A percentile compares a stretch with the other conserved stretches of the same genome.
Evolutionary conservation across 305 asterid genomes (phyloP).

Genomic region (Solanum hybrid): DNA sequence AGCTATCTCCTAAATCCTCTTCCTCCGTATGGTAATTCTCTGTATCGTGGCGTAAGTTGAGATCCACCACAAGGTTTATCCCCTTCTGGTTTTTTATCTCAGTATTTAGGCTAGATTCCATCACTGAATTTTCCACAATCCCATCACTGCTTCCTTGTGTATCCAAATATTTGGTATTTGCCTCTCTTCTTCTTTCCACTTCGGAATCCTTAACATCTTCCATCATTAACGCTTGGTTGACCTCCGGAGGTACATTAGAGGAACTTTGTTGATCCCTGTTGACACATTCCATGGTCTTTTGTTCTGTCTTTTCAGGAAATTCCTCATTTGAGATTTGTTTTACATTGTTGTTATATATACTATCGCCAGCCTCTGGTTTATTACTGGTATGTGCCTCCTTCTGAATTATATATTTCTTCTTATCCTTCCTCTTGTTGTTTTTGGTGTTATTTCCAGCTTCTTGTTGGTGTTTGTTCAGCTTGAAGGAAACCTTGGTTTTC

Average conservation of each 20-base stretch:
- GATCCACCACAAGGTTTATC: neutral
- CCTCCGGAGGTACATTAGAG: neutral
- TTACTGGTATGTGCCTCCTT: neutral
- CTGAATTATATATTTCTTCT: too few species aligned
- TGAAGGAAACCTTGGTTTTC: neutral
- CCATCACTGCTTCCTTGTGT: neutral
- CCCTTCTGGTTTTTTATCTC: neutral
- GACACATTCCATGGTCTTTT: too few species aligned
- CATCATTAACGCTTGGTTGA: neutral
- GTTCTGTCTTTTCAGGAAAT: too few species aligned
- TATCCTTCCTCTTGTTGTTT: neutral
- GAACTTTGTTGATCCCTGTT: neutral
- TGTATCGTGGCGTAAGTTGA: too few species aligned
- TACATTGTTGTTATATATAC: neutral
- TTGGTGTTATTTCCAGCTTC: neutral
- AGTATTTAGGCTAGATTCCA: neutral
- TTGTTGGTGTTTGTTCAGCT: neutral
- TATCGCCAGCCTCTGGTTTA: neutral
- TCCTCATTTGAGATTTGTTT: too few species aligned
- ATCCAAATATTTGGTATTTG: neutral
- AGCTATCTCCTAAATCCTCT: too few species aligned
- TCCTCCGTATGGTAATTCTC: neutral
- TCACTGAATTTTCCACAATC: neutral
- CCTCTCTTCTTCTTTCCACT: neutral
- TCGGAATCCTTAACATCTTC: neutral